Percentiles rank a stretch among this genome's conserved stretches.
Evolutionary conservation across 352 stramenopile species (phyloP).

Genomic region (Pythium dissimile): DNA sequence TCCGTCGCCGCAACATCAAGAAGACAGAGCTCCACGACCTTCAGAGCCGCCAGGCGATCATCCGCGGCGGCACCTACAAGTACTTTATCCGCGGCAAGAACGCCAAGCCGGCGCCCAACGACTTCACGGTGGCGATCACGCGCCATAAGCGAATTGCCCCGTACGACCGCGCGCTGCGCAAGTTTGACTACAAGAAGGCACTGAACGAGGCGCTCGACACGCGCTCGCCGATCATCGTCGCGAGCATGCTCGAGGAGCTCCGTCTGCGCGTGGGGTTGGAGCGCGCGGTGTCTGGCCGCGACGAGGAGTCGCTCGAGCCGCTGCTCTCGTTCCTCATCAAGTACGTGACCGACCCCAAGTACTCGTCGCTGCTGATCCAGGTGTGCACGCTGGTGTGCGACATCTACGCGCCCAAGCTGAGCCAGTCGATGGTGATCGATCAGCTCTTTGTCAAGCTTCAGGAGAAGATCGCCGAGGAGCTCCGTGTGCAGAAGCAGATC

Average conservation of each 20-base stretch:
- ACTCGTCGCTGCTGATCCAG: slow-evolving; percentile 88
- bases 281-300: slow-evolving; percentile 86
- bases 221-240: slow-evolving; percentile 87
- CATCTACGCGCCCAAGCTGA: slow-evolving; percentile 92
- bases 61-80: slow-evolving; percentile 84
- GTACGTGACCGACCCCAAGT: slow-evolving; percentile 94
- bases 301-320: slow-evolving; percentile 94
- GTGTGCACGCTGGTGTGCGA: slow-evolving; percentile 93
- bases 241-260: slow-evolving; percentile 94
- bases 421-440: slow-evolving; percentile 90
- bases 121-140: slow-evolving; percentile 77
- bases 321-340: slow-evolving; percentile 94
- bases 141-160: slow-evolving; percentile 89
- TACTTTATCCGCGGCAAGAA: slow-evolving; percentile 90
- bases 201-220: slow-evolving; percentile 93
- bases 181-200: slow-evolving; percentile 96
- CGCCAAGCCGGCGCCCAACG: slow-evolving; percentile 58
- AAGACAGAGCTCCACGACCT: slow-evolving; percentile 66
- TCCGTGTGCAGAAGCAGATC: slow-evolving; percentile 85
- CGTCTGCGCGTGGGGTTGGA: slow-evolving; percentile 89
- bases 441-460: slow-evolving; percentile 93
- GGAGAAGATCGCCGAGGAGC: slow-evolving; percentile 83
- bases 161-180: slow-evolving; percentile 92
- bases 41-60: slow-evolving; percentile 61
- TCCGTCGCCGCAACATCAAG: slow-evolving; percentile 73